Evolutionary conservation across 73 alveolate genomes (phyloP).

Genomic region (Vitrella brassicaformis): DNA sequence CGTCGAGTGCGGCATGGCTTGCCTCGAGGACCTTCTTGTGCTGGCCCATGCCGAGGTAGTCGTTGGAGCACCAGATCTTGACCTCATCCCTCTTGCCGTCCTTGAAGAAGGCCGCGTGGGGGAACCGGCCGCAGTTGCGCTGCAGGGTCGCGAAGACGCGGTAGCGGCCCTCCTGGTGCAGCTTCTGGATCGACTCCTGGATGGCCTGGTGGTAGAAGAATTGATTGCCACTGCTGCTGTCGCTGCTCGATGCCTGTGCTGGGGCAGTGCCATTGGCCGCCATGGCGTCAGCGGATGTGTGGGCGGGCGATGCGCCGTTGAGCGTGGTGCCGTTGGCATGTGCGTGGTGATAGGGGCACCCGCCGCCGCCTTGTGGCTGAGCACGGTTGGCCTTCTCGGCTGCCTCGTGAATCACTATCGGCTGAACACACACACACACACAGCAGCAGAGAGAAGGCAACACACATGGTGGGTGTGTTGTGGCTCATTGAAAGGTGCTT

Average conservation of each 20-base stretch:
- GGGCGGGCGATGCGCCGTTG: background rate
- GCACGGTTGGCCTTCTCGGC: no score
- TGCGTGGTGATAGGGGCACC: no score
- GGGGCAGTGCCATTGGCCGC: background rate
- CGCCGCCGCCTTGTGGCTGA: no score
- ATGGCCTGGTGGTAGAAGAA: conserved; percentile 2
- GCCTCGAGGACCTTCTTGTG: conserved; percentile 54
- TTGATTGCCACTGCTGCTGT: background rate
- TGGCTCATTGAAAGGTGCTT: no score
- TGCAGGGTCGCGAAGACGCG: conserved; percentile 48
- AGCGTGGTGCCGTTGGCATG: background rate
- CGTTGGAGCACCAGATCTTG: conserved; percentile 69
- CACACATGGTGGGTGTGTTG: no score
- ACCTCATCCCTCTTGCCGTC: conserved; percentile 26
- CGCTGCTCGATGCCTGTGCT: background rate
- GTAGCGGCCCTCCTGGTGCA: conserved; percentile 59
- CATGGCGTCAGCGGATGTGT: background rate
- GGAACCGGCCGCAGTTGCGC: conserved; percentile 53
- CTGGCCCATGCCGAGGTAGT: conserved; percentile 66
- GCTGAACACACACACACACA: no score
- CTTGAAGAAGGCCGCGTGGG: conserved; percentile 45
- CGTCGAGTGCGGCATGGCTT: conserved; percentile 37
- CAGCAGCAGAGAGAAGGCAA: no score
- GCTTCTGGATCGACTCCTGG: conserved; percentile 30
- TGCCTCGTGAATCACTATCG: background rate